Base-by-base conservation (phyloP, 2,329 filamentous ascomycete species). In the Penicillium crustosum region DNA sequence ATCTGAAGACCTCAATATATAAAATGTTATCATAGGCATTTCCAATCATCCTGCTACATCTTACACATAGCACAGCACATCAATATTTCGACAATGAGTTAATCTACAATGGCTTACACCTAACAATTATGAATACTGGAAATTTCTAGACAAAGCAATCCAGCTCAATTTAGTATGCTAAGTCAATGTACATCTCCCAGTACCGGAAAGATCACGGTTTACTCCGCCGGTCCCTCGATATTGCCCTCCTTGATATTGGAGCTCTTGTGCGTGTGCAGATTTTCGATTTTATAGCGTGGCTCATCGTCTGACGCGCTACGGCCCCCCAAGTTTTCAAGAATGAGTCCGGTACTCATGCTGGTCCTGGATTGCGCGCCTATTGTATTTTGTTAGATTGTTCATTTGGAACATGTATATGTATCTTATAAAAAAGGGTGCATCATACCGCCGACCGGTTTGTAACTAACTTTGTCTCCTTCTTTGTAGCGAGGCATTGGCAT, bases 401-500 rank as follows among this genome's bases (percentile, higher is more conserved):
- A 23, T 36, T 21, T 53, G 23, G 2, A 13, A 13, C 19, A 38
- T 33, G 12, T 6, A 4, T 49, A 27, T 53, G 17, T 36, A 21
- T 47, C 29, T 55, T 50, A 57, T 49, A 55, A 27, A 49, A 47
- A 15, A 23, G 23, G 17, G 27, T 9, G 35, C 12, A 47, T 38
- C 66, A 57, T 66, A 77, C 76, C 76, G 42, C 76, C 75, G 21
- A 78, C 74, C 25, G 76, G 76, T 61, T 75, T 77, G 63, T 78
- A 78, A 48, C 66, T 70, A 49, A 78, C 75, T 21, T 65, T 67
- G 43, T 77, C 64, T 55, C 75, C 75, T 47, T 68, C 56, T 13
- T 63, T 63, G 62, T 65, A 77, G 17, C 64, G 58, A 61, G 64
- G 67, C 70, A 66, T 72, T 44, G 64, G 67, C 70, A 66, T 72